Conservation (phyloP, 495 filamentous ascomycete genomes). For the Chaetomium cochliodes region DNA sequence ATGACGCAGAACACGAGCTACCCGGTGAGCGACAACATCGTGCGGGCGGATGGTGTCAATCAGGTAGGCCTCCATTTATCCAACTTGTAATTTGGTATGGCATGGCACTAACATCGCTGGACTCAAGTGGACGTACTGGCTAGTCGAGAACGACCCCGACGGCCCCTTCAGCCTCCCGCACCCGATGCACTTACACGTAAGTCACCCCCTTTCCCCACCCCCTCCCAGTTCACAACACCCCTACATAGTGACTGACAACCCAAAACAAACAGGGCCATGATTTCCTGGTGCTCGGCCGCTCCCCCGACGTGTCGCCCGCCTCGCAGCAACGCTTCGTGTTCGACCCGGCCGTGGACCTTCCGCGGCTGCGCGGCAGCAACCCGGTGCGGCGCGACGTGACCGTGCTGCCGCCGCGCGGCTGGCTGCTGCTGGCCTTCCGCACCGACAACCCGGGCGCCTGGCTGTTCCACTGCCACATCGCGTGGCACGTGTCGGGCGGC, state of each 20-base stretch:
- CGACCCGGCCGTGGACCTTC: slow-evolving; percentile 29
- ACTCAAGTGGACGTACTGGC: slow-evolving; percentile 49
- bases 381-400: slow-evolving; percentile 62
- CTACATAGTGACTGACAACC: not conserved
- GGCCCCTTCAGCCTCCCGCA: slow-evolving; percentile 38
- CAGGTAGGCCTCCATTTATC: slow-evolving; percentile 9
- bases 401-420: slow-evolving; percentile 46
- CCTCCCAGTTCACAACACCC: not conserved
- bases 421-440: slow-evolving; percentile 55
- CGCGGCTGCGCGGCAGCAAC: slow-evolving; percentile 44
- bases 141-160: slow-evolving; percentile 54
- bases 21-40: slow-evolving; percentile 41
- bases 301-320: slow-evolving; percentile 26
- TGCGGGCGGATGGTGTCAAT: slow-evolving; percentile 37
- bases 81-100: too few species aligned
- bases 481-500: slow-evolving; percentile 53
- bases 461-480: slow-evolving; percentile 60
- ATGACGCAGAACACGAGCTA: slow-evolving; percentile 39
- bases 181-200: slow-evolving; percentile 46
- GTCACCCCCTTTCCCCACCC: not conserved
- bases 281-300: slow-evolving; percentile 55
- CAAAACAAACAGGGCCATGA: slow-evolving; percentile 51
- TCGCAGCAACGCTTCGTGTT: slow-evolving; percentile 36
- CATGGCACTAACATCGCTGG: not conserved
- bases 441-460: slow-evolving; percentile 58